Base-by-base conservation (phyloP, 169 alveolate species). In the Eimeria brunetti region DNA sequence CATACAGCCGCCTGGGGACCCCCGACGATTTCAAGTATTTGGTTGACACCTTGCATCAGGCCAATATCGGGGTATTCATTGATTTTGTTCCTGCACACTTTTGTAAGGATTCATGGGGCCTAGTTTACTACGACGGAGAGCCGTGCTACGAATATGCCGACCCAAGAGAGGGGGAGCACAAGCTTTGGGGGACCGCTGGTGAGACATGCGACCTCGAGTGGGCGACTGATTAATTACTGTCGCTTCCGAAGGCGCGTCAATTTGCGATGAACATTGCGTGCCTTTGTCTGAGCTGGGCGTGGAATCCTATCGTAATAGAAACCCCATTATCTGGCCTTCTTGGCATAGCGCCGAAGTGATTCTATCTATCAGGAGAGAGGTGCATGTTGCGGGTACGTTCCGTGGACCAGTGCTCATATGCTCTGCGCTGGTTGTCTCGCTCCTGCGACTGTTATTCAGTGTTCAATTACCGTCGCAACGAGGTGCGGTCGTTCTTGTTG, bases 101-200 rank as follows among this genome's bases (percentile, higher is more conserved):
- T 88, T 96, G 97, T 95, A 97, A 97, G 90, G 98, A 97, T 24
- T 60, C 96, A 44, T 97, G 98, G 98, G 98, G 97, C 85, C 89
- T 97, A n/a, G 97, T 93, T 20, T 95, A 94, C 51, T 97, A 97
- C 56, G 98, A 97, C 90, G 98, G 98, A 33, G 96, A 95, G 88
- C 96, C 97, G 18, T 94, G 97, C 94, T 97, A 97, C 75, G 98
- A 97, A 41, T 97, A 97, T 83, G 97, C 96, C n/a, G 98, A 97
- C 86, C 97, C 98, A n/a, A 96, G 97, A 67, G 98, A 97, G 75
- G 98, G 98, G 33, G 98, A 97, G 94, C 97, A 97, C 95, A 94
- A 96, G 56, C 95, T 75, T 33, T 97, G 98, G 98, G 98, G 98
- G n/a, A 97, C 98, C 9, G 96, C 95, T 7, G 96, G 96, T 94